These are phyloP conservation scores for Strobilomyces confusus DNA, from an alignment of 768 basidiomycete species.

Conservation along the genomic window DNA sequence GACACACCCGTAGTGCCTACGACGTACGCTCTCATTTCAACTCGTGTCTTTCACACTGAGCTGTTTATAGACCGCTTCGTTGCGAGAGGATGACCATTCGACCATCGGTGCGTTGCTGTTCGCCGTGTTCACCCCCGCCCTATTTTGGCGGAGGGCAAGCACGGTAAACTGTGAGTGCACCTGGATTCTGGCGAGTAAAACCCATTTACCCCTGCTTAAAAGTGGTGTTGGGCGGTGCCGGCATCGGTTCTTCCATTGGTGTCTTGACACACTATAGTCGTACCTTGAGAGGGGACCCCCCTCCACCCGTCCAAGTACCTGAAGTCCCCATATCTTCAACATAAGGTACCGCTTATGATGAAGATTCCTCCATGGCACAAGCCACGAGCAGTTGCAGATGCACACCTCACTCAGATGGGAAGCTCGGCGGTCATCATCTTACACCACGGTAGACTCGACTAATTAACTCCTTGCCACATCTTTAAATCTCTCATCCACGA, in stretches of 20 bases:
- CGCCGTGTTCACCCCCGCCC: slow-evolving; percentile 59
- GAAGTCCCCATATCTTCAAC: slow-evolving; percentile 21
- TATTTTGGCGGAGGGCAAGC: slow-evolving; percentile 69
- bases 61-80: slow-evolving; percentile 44
- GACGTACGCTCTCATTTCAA: slow-evolving; percentile 42
- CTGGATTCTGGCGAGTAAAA: not conserved
- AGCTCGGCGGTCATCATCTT: not conserved
- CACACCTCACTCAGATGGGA: not conserved
- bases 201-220: not conserved
- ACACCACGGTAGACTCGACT: slow-evolving; percentile 11
- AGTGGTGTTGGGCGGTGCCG: slow-evolving; percentile 74
- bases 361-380: not conserved
- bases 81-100: slow-evolving; percentile 69
- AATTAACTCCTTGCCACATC: slow-evolving; percentile 42
- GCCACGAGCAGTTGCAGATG: too few relatives aligned
- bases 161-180: slow-evolving; percentile 52
- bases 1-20: slow-evolving; percentile 52
- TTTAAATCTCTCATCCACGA: slow-evolving; percentile 63
- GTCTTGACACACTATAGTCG: slow-evolving; percentile 54
- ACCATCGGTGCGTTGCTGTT: slow-evolving; percentile 68
- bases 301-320: slow-evolving; percentile 38
- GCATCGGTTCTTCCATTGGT: slow-evolving; percentile 60
- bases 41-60: not conserved
- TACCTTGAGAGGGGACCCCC: slow-evolving; percentile 50
- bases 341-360: not conserved